Evolutionary conservation across 139 green algal species (phyloP).

Genomic region (Picochlorum sp.): DNA sequence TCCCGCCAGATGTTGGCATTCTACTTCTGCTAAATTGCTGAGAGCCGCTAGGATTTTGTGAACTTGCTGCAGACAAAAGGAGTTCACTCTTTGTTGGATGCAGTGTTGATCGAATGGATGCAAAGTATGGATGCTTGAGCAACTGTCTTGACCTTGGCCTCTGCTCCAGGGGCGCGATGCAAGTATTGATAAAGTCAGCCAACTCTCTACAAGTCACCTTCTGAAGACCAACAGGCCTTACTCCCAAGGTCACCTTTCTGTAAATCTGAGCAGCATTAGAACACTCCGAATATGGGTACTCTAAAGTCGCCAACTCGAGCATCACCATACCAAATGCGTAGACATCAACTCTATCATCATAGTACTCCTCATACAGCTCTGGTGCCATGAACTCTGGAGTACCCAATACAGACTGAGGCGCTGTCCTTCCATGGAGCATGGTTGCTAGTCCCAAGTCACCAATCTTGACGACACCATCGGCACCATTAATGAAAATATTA

Average conservation of each 20-base stretch:
- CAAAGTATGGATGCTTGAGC: conserved; percentile 88
- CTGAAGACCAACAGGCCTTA: conserved; percentile 67
- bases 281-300: conserved; percentile 98
- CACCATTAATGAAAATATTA: conserved; percentile 96
- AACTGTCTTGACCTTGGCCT: conserved; percentile 77
- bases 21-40: background rate
- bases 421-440: conserved; percentile 74
- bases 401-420: conserved; percentile 86
- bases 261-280: conserved; percentile 98
- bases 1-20: background rate
- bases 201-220: conserved; percentile 72
- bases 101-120: conserved; percentile 42
- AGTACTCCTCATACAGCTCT: conserved; percentile 99
- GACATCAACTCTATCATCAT: conserved; percentile 98
- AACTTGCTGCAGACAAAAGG: background rate
- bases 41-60: background rate
- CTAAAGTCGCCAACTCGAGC: conserved; percentile 94
- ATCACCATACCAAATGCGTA: conserved; percentile 95
- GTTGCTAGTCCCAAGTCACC: conserved; percentile 95
- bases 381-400: conserved; percentile 98
- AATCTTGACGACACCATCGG: conserved; percentile 95
- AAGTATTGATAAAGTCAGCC: conserved; percentile 81
- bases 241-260: conserved; percentile 89
- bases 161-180: conserved; percentile 59
- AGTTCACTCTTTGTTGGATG: conserved; percentile 12